phyloP scores from a whole-genome alignment of 2,329 filamentous ascomycete genomes.

The Aspergillus sp. region DNA sequence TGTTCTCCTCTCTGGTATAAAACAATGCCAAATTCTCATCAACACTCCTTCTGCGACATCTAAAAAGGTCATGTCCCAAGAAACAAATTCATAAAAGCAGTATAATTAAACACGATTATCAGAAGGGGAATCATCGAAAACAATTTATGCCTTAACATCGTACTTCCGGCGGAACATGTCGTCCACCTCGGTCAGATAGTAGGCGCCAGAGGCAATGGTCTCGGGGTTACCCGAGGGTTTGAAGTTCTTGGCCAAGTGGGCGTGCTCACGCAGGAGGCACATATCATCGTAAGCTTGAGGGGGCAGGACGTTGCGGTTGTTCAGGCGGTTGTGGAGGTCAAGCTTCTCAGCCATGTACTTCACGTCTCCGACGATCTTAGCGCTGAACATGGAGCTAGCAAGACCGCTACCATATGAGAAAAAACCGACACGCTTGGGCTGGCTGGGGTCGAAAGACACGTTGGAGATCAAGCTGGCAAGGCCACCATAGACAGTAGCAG shows the following conservation, averaged over 20 bases:
- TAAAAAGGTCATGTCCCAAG: constrained; percentile 23
- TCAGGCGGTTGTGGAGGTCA: constrained; percentile 62
- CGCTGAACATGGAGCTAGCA: constrained; percentile 66
- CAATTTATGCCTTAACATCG: constrained; percentile 60
- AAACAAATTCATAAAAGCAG: constrained; percentile 13
- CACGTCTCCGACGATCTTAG: constrained; percentile 60
- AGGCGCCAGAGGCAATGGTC: constrained; percentile 60
- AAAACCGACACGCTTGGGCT: constrained; percentile 66
- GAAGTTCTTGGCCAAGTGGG: constrained; percentile 75
- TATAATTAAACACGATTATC: constrained; percentile 9
- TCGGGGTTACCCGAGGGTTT: constrained; percentile 62
- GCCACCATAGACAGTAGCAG: constrained; percentile 53
- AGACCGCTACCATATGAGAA: constrained; percentile 77
- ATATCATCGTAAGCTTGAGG: constrained; percentile 70
- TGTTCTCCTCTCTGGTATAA: background rate
- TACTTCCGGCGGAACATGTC: constrained; percentile 83
- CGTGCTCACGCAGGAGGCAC: constrained; percentile 74
- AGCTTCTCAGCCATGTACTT: constrained; percentile 61
- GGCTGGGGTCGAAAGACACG: constrained; percentile 55
- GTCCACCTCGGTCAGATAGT: constrained; percentile 74
- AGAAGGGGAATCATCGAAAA: constrained; percentile 7
- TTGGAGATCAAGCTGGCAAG: constrained; percentile 56
- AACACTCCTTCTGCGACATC: constrained; percentile 12
- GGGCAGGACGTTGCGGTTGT: constrained; percentile 57
- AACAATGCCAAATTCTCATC: background rate